phyloP scores from a whole-genome alignment of 2,329 filamentous ascomycete species.

The Sarocladiaceae sp. region DNA sequence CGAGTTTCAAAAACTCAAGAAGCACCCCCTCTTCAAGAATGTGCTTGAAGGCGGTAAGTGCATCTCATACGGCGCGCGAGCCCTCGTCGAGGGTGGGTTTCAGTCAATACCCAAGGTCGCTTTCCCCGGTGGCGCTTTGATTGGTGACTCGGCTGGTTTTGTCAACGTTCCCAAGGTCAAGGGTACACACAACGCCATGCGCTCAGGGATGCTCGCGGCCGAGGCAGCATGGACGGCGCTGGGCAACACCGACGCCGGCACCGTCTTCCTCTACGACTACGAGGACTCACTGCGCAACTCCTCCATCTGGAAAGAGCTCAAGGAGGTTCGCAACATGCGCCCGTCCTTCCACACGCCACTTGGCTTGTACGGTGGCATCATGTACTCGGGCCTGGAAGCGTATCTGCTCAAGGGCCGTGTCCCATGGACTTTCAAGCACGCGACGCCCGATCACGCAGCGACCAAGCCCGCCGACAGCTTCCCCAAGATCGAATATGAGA shows the following conservation, averaged over 20 bases:
- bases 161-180: slow-evolving; percentile 98
- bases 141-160: slow-evolving; percentile 94
- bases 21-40: slow-evolving; percentile 81
- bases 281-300: slow-evolving; percentile 82
- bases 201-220: slow-evolving; percentile 91
- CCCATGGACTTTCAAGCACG: slow-evolving; percentile 91
- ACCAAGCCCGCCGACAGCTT: slow-evolving; percentile 76
- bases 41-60: slow-evolving; percentile 95
- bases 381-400: slow-evolving; percentile 91
- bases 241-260: slow-evolving; percentile 45
- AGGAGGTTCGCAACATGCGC: slow-evolving; percentile 94
- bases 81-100: slow-evolving; percentile 89
- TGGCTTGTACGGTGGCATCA: slow-evolving; percentile 79
- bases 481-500: slow-evolving; percentile 90
- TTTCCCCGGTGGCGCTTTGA: slow-evolving; percentile 90
- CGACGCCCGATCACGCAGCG: slow-evolving; percentile 65
- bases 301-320: slow-evolving; percentile 87
- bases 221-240: slow-evolving; percentile 83
- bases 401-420: slow-evolving; percentile 77
- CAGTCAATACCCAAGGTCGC: slow-evolving; percentile 96
- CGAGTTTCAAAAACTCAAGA: slow-evolving; percentile 98
- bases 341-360: slow-evolving; percentile 87
- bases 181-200: slow-evolving; percentile 96
- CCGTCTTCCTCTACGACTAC: slow-evolving; percentile 91
- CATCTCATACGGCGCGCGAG: slow-evolving; percentile 89